A percentile compares a stretch with the other conserved stretches of the same genome.
Conservation (phyloP, 202 grass and related monocot genomes). For the Tripidium arundinaceum region DNA sequence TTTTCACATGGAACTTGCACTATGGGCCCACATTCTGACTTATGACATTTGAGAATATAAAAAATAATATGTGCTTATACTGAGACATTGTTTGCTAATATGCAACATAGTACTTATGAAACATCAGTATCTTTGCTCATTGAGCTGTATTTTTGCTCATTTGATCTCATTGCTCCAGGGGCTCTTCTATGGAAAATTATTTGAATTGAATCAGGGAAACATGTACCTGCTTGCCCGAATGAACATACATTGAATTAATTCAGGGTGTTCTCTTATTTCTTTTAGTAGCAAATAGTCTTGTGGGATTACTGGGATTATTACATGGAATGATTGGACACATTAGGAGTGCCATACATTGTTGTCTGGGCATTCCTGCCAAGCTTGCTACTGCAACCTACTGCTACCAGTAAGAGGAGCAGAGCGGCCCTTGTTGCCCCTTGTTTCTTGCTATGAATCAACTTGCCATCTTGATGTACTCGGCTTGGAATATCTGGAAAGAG, state of each 20-base stretch:
- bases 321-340: not conserved
- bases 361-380: not conserved
- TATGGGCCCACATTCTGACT: not conserved
- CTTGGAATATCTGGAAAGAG: too few relatives aligned
- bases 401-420: not conserved
- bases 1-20: not conserved
- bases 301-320: not conserved
- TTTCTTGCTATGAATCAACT: not conserved
- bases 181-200: not conserved
- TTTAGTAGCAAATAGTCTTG: not conserved
- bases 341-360: not conserved
- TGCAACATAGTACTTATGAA: constrained; percentile 1
- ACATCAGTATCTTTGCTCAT: not conserved
- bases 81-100: not conserved
- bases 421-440: too few relatives aligned
- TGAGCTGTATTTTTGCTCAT: not conserved
- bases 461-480: too few relatives aligned
- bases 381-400: not conserved
- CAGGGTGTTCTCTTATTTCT: not conserved
- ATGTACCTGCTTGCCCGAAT: not conserved
- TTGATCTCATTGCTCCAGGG: not conserved
- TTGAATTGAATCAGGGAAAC: not conserved
- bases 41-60: not conserved
- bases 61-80: not conserved
- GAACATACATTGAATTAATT: not conserved